Conservation (phyloP, 495 filamentous ascomycete genomes). For the Penicillium argentinense region DNA sequence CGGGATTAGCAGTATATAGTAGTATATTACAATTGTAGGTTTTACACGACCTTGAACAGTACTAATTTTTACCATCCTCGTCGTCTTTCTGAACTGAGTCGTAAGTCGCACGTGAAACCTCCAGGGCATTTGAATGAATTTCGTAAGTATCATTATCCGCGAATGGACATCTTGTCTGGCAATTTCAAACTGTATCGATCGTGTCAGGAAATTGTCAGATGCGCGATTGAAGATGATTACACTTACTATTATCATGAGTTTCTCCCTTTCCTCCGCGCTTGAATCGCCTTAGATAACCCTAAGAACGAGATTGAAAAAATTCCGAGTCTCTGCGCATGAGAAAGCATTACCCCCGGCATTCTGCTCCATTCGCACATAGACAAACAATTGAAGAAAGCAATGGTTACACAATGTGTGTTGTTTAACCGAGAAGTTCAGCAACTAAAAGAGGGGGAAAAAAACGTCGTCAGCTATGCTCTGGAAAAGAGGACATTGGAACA, state of each 20-base stretch:
- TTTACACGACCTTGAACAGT: no score
- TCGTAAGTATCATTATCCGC: constrained; percentile 12
- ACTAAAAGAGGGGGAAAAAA: constrained; percentile 22
- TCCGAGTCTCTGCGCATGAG: not conserved
- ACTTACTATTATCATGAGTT: constrained; percentile 9
- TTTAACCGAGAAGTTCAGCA: constrained; percentile 48
- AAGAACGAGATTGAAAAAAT: not conserved
- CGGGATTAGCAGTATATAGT: no score
- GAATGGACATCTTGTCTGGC: constrained; percentile 9
- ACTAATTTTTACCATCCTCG: no score
- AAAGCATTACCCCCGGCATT: no score
- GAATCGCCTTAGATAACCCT: constrained; percentile 11
- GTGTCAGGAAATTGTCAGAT: constrained; percentile 2
- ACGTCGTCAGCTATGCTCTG: no score
- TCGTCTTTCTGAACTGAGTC: no score
- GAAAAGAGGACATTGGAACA: no score
- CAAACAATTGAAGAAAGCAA: constrained; percentile 2
- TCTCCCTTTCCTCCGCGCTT: constrained; percentile 42
- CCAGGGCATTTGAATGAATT: constrained; percentile 3
- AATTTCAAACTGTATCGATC: constrained; percentile 14
- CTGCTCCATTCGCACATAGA: no score
- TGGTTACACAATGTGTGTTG: not conserved
- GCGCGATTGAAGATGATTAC: no score
- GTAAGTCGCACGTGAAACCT: no score
- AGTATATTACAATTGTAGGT: no score